Conservation (phyloP, 371 early-diverging fungal species). For the Mortierella sp. region DNA sequence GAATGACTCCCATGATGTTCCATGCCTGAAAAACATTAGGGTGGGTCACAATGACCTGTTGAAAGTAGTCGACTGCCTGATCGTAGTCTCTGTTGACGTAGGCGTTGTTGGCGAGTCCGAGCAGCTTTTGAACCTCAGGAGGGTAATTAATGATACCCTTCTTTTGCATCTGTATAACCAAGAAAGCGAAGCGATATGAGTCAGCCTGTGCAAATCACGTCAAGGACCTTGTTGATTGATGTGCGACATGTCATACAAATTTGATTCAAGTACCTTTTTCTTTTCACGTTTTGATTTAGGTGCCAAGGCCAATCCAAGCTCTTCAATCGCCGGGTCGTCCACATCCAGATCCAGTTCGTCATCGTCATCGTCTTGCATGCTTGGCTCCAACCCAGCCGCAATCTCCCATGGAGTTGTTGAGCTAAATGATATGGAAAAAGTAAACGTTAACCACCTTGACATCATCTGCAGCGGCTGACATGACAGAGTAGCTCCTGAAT, state of each 20-base stretch:
- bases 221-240: not conserved
- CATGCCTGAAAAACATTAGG: conserved; percentile 85
- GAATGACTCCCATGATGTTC: conserved; percentile 91
- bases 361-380: conserved; percentile 37
- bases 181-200: not conserved
- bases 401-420: conserved; percentile 12
- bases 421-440: not conserved
- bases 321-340: conserved; percentile 46
- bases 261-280: conserved; percentile 27
- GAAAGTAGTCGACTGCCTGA: conserved; percentile 76
- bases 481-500: not conserved
- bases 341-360: conserved; percentile 36
- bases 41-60: conserved; percentile 80
- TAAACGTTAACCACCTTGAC: not conserved
- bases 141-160: conserved; percentile 55
- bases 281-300: conserved; percentile 40
- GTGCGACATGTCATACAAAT: no score
- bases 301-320: conserved; percentile 45
- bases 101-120: conserved; percentile 82
- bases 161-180: conserved; percentile 52
- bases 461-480: not conserved
- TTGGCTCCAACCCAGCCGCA: conserved; percentile 22
- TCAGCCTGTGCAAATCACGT: not conserved
- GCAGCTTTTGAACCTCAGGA: conserved; percentile 67
- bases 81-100: conserved; percentile 79